Percentiles rank a stretch among this genome's conserved stretches.
phyloP scores from a whole-genome alignment of 495 filamentous ascomycete genomes.

The Neurospora terricola region DNA sequence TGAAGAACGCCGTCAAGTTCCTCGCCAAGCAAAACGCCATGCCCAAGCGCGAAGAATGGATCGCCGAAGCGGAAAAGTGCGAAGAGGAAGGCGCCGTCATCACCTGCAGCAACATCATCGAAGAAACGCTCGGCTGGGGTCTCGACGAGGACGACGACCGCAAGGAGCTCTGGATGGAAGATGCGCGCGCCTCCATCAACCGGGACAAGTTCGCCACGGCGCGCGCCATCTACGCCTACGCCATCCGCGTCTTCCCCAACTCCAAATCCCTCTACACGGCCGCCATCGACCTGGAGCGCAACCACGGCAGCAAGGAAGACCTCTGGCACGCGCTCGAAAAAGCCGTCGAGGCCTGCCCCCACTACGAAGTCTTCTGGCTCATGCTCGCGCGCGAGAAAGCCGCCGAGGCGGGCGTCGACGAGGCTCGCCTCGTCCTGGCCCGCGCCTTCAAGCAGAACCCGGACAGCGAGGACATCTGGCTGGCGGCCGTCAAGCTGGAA shows the following conservation, averaged over 20 bases:
- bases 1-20: slow-evolving; percentile 89
- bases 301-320: slow-evolving; percentile 76
- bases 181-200: slow-evolving; percentile 68
- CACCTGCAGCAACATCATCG: slow-evolving; percentile 80
- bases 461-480: slow-evolving; percentile 94
- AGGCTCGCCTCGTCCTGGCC: slow-evolving; percentile 71
- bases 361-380: slow-evolving; percentile 88
- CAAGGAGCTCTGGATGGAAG: slow-evolving; percentile 90
- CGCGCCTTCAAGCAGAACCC: slow-evolving; percentile 87
- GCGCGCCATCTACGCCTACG: slow-evolving; percentile 85
- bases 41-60: slow-evolving; percentile 95
- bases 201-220: slow-evolving; percentile 81
- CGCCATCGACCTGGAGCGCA: slow-evolving; percentile 82
- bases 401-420: slow-evolving; percentile 58
- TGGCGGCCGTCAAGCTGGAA: slow-evolving; percentile 89
- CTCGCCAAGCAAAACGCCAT: slow-evolving; percentile 87
- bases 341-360: slow-evolving; percentile 84
- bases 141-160: slow-evolving; percentile 96
- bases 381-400: slow-evolving; percentile 88
- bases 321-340: slow-evolving; percentile 82
- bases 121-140: slow-evolving; percentile 85
- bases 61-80: slow-evolving; percentile 86
- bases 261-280: slow-evolving; percentile 79
- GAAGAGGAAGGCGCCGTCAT: slow-evolving; percentile 84
- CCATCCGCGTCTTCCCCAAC: slow-evolving; percentile 75